A percentile compares a stretch with the other conserved stretches of the same genome.
Evolutionary conservation across 495 filamentous ascomycete genomes (phyloP).

Genomic region (Pseudevernia furfuracea): DNA sequence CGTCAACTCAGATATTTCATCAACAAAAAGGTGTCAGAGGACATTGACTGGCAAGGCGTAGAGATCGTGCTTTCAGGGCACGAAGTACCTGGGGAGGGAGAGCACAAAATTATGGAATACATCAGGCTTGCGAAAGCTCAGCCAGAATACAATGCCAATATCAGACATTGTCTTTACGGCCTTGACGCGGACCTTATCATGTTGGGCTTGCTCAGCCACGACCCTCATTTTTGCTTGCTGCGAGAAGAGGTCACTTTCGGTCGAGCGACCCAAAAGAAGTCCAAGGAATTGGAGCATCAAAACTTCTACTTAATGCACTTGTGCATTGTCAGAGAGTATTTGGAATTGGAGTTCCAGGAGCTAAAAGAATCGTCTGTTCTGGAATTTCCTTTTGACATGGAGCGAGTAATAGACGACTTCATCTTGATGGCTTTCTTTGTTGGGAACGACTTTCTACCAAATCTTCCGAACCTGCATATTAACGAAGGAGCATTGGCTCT

Average conservation of each 20-base stretch:
- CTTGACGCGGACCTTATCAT: slow-evolving; percentile 98
- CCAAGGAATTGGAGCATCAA: slow-evolving; percentile 95
- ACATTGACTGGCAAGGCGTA: slow-evolving; percentile 91
- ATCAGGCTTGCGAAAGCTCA: slow-evolving; percentile 95
- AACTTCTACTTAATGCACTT: slow-evolving; percentile 98
- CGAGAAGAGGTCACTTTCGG: slow-evolving; percentile 98
- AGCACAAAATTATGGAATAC: slow-evolving; percentile 99
- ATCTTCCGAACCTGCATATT: slow-evolving; percentile 93
- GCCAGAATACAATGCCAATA: slow-evolving; percentile 85
- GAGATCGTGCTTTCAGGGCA: slow-evolving; percentile 96
- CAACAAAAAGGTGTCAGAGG: slow-evolving; percentile 96
- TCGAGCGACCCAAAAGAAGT: slow-evolving; percentile 71
- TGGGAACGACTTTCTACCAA: slow-evolving; percentile 97
- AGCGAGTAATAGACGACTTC: slow-evolving; percentile 96
- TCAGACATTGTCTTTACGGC: slow-evolving; percentile 94
- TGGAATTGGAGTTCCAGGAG: slow-evolving; percentile 95
- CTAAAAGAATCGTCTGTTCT: slow-evolving; percentile 69
- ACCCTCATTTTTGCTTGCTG: slow-evolving; percentile 95
- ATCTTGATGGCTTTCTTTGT: slow-evolving; percentile 99
- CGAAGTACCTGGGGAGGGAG: slow-evolving; percentile 97
- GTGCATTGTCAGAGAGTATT: slow-evolving; percentile 92
- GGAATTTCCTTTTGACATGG: slow-evolving; percentile 82
- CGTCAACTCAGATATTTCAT: slow-evolving; percentile 95
- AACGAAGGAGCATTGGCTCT: slow-evolving; percentile 93
- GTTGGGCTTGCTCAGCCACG: slow-evolving; percentile 92